Base-by-base conservation (phyloP, 2,329 filamentous ascomycete genomes). In the Fusarium palustre region DNA sequence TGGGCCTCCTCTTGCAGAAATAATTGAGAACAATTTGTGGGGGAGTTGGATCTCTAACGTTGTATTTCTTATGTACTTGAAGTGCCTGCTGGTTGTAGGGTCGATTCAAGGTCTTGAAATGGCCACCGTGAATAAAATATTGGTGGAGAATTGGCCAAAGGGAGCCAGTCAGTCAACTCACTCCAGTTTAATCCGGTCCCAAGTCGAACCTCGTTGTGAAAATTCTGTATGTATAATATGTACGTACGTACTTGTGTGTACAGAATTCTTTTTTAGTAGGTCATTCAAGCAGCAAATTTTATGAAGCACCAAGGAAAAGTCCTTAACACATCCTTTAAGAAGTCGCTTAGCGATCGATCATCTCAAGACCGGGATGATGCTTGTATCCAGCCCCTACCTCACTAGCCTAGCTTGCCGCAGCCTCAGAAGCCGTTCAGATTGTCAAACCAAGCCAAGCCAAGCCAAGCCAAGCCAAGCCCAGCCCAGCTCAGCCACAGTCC, bases 41-140 rank as follows among this genome's bases (percentile, higher is more conserved):
- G 47, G 47, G 45, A 56, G 55, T 55, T 50, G 61, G 34, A 31
- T 22, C 20, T 33, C 42, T 61, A 63, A 69, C 62, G 62, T 53
- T 31, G 20, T 36, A 36, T 59, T 50, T 47, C 25, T 52, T 41
- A 24, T 66, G 38, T 69, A 68, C 66, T 62, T 46, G 47, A 25
- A 25, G 30, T 45, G 16, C 52, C 41, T 47, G 49, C 46, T 69
- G 45, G 38, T 54, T 50, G 39, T 18, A 48, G 56, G 36, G 25
- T 36, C 28, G 39, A 24, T 41, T 22, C 30, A 20, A 52, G 38
- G 66, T 69, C 39, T 62, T 39, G 61, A 69, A 58, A 62, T 69
- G 62, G 66, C 66, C 66, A 69, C 66, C 66, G 66, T 69, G 66
- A 69, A 66, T 31, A 49, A 33, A 33, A 46, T 62, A 55, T 49